Evolutionary conservation across 2,329 filamentous ascomycete species (phyloP), one percentile per base, ranked within the genome.

Genomic region (Calonectria montana): DNA sequence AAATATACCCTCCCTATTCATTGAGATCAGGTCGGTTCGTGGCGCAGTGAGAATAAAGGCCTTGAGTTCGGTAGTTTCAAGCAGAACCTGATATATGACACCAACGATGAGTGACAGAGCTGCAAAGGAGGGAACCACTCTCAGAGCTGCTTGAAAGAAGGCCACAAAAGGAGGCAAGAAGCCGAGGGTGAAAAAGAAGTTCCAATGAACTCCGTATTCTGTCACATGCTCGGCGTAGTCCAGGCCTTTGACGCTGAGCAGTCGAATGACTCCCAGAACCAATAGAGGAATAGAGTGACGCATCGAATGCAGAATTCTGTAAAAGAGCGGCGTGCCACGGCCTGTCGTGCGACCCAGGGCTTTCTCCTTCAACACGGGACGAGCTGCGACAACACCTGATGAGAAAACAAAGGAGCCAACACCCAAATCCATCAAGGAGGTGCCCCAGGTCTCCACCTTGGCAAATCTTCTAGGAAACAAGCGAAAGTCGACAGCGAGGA

Each of bases 381-480:
- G 90, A 16, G 96, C 95, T 43, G 94, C 95, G n/a, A 98, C 95
- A 39, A 98, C 87, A 25, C 97, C 97, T 18, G 94, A 94, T 2
- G 95, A 95, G 84, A 98, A 99, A 78, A 99, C 97, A 84, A 99
- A 99, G 15, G 96, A 98, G 31, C 97, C 97, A 59, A 99, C 97
- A 61, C 97, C 97, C 79, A 98, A 88, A 82, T 99, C 97, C 97
- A 99, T 99, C 73, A 99, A 86, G n/a, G 96, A 98, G 1, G 96
- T 98, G 67, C 97, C 97, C 95, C 97, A 99, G n/a, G 94, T 98
- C 84, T 99, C 97, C 2, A 97, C 97, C 86, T 99, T 99, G 69
- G 95, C 97, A 82, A 98, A 98, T 37, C 97, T 93, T 31, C 97
- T 91, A 2, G 97, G 97, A 79, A 99, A 99, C 71, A 98, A 88